phyloP scores from a whole-genome alignment of 2,329 filamentous ascomycete species.

The Fusarium transvaalense region DNA sequence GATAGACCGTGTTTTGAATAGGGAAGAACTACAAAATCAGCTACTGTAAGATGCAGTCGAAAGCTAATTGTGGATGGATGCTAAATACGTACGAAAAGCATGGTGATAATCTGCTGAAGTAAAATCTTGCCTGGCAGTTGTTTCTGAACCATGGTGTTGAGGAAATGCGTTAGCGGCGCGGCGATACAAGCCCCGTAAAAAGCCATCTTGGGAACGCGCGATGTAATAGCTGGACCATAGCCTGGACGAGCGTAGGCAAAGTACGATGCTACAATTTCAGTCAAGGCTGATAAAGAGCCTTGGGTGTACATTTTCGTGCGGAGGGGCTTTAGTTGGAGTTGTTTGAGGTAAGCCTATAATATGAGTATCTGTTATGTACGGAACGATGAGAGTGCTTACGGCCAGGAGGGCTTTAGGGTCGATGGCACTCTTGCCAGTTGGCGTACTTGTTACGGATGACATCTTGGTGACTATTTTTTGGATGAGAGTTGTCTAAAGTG shows the following conservation, averaged over 20 bases:
- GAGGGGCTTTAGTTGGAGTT: constrained; percentile 24
- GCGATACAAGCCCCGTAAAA: constrained; percentile 26
- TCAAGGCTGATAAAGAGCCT: constrained; percentile 20
- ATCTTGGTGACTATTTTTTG: background rate
- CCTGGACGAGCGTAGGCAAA: constrained; percentile 23
- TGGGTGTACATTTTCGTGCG: constrained; percentile 24
- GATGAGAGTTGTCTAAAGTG: too few species aligned
- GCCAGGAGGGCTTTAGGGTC: constrained; percentile 17
- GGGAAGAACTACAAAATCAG: constrained; percentile 21
- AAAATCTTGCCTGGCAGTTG: background rate
- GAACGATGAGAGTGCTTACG: background rate
- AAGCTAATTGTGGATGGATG: background rate
- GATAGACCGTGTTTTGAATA: constrained; percentile 26
- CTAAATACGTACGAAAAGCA: constrained; percentile 7
- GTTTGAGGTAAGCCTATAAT: constrained; percentile 18
- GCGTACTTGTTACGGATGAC: background rate
- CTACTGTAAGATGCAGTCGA: rapidly evolving
- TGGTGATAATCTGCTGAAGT: constrained; percentile 11
- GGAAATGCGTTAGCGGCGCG: constrained; percentile 24
- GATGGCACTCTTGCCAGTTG: constrained; percentile 1
- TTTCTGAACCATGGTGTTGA: constrained; percentile 15
- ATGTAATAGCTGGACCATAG: constrained; percentile 20
- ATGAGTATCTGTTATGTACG: background rate
- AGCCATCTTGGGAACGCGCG: constrained; percentile 30
- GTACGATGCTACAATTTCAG: constrained; percentile 20